Evolutionary conservation across 2,329 filamentous ascomycete species (phyloP).

Genomic region (Monilinia laxa): DNA sequence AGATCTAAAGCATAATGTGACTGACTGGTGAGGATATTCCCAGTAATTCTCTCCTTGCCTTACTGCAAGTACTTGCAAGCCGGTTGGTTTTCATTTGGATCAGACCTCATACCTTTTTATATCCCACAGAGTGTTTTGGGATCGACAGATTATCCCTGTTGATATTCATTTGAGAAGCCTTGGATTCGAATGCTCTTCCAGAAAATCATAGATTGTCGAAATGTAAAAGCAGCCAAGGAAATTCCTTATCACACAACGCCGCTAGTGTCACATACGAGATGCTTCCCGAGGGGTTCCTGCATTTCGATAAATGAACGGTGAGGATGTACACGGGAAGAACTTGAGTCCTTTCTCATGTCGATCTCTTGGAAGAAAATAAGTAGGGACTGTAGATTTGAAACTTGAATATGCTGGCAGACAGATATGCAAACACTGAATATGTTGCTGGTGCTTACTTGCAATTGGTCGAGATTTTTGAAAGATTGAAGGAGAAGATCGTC

Average conservation of each 20-base stretch:
- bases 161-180: conserved; percentile 13
- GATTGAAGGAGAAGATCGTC: not conserved
- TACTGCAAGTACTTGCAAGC: not conserved
- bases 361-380: not conserved
- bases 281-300: conserved; percentile 16
- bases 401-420: too few species aligned
- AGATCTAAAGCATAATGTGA: not conserved
- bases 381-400: not conserved
- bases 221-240: not conserved
- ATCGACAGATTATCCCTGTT: conserved; percentile 16
- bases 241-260: not conserved
- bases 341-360: conserved; percentile 2
- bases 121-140: not conserved
- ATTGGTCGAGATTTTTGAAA: too few species aligned
- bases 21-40: not conserved
- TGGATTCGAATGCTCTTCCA: conserved; percentile 13
- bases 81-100: not conserved
- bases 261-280: conserved; percentile 12
- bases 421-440: not conserved
- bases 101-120: not conserved
- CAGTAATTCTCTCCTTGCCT: not conserved
- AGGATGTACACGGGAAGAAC: not conserved
- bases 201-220: conserved; percentile 5
- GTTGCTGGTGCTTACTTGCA: not conserved
- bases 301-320: not conserved